Evolutionary conservation across 1,139 yeast species (phyloP), one percentile per base, ranked within the genome.

Genomic region (Pichia sp.): DNA sequence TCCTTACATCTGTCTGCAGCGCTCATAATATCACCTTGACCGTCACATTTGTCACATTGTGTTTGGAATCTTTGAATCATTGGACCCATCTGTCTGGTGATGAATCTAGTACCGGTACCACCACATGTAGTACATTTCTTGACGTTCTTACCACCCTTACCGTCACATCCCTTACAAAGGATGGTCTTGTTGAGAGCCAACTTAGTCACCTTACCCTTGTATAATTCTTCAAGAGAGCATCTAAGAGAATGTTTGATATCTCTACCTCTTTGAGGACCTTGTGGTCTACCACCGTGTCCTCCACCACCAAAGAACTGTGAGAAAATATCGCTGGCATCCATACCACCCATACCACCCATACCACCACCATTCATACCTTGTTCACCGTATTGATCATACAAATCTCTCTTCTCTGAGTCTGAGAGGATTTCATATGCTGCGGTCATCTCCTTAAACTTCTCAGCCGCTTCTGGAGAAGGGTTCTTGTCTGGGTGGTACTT

Each of bases 11-110:
- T 77, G 65, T 87, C 96, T 67, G 83, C 83, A 42, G 88, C 74
- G 60, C 82, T 80, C 58, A 87, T 74, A 48, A 81, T 82, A 60
- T 84, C 94, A 59, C 99, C 99, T 43, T 82, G 72, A 59, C 97
- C 98, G 50, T 75, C 67, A 79, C 99, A 91, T 45, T 67, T 80
- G 50, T 85, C 93, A 81, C 99, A 91, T 40, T 78, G 80, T 28
- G 94, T 80, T 68, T 91, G 98, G 77, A 84, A 84, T 71, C 96
- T 80, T 69, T 91, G 99, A 56, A 91, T 82, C 93, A 91, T 87
- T 48, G 96, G 96, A 51, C 99, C 99, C 96, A 91, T 88, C 65
- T 91, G 97, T 69, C 96, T 84, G 40, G 96, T 86, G 52, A 88
- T 82, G 52, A 91, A 82, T 64, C 78, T 85, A 63, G 82, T 69